Evolutionary conservation across 805 yeast genomes (phyloP).

Genomic region (Cyberlindnera mycetangii): DNA sequence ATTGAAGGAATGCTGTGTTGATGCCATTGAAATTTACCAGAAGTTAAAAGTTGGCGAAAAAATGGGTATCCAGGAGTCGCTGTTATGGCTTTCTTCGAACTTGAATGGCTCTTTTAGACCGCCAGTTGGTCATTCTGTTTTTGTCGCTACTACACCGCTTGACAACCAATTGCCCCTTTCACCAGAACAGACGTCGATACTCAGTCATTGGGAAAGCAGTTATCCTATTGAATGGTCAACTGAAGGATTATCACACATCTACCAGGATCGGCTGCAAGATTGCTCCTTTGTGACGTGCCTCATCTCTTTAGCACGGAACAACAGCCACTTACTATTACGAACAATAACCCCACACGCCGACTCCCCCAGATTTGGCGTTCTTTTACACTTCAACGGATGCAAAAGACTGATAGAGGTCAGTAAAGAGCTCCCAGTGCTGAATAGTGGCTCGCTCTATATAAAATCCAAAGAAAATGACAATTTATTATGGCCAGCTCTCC

Average conservation of each 20-base stretch:
- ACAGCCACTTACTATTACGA: constrained; percentile 6
- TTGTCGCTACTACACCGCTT: background rate
- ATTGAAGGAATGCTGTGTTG: constrained; percentile 4
- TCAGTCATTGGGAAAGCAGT: constrained; percentile 12
- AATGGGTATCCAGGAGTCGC: constrained; percentile 7
- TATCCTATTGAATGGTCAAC: constrained; percentile 18
- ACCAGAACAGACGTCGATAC: constrained; percentile 5
- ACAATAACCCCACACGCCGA: constrained; percentile 20
- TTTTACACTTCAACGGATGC: constrained; percentile 51
- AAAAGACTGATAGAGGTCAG: constrained; percentile 45
- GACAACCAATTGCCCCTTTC: constrained; percentile 13
- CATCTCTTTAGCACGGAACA: constrained; percentile 42
- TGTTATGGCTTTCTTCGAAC: constrained; percentile 19
- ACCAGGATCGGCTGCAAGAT: constrained; percentile 54
- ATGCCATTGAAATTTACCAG: constrained; percentile 8
- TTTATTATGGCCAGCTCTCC: constrained; percentile 60
- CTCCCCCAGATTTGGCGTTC: constrained; percentile 35
- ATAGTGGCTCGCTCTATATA: constrained; percentile 17
- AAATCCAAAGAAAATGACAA: constrained; percentile 17
- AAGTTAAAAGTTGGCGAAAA: constrained; percentile 4
- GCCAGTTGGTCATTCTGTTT: constrained; percentile 8
- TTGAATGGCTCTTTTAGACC: constrained; percentile 17
- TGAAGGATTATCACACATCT: constrained; percentile 31
- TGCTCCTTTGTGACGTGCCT: constrained; percentile 77
- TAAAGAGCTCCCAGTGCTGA: constrained; percentile 41